Percentiles rank a stretch among this genome's conserved stretches.
These are phyloP conservation scores for Debaryomyces prosopidis DNA, from an alignment of 805 yeast species.

Conservation along the genomic window DNA sequence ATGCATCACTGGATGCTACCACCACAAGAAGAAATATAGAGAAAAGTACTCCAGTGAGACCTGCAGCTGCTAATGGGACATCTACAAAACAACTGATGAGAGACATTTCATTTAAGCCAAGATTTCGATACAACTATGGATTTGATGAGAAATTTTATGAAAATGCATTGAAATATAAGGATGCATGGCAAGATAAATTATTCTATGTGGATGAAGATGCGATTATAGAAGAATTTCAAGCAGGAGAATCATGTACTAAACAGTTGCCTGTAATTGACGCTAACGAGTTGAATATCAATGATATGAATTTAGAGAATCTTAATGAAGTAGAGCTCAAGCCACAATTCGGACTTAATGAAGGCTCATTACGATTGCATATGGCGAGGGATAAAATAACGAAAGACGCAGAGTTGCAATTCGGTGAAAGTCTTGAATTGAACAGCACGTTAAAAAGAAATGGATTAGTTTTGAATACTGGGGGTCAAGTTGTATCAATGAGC, in stretches of 20 bases:
- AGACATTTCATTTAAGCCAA: slow-evolving; percentile 28
- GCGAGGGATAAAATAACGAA: background rate
- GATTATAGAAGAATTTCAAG: slow-evolving; percentile 6
- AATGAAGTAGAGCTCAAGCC: slow-evolving; percentile 3
- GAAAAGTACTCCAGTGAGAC: background rate
- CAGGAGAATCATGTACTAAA: background rate
- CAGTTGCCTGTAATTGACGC: background rate
- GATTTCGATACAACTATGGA: slow-evolving; percentile 49
- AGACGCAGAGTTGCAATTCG: slow-evolving; percentile 1
- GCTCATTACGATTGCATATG: background rate
- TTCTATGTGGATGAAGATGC: slow-evolving; percentile 42
- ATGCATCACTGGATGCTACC: background rate
- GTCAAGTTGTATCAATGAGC: slow-evolving; percentile 49
- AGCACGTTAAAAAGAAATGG: slow-evolving; percentile 27
- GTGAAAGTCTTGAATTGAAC: background rate
- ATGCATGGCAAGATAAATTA: slow-evolving; percentile 48
- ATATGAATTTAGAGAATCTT: slow-evolving; percentile 5
- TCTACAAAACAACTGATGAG: slow-evolving; percentile 9
- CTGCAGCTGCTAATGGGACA: background rate
- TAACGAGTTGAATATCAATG: slow-evolving; percentile 11
- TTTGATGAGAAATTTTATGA: slow-evolving; percentile 43
- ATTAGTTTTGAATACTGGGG: slow-evolving; percentile 49
- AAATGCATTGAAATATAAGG: slow-evolving; percentile 44
- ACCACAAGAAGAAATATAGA: background rate
- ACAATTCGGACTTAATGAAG: slow-evolving; percentile 4